Percentiles rank a stretch among this genome's conserved stretches.
Evolutionary conservation across 129 eudicot species (phyloP).

Genomic region (Tanacetum coccineum): DNA sequence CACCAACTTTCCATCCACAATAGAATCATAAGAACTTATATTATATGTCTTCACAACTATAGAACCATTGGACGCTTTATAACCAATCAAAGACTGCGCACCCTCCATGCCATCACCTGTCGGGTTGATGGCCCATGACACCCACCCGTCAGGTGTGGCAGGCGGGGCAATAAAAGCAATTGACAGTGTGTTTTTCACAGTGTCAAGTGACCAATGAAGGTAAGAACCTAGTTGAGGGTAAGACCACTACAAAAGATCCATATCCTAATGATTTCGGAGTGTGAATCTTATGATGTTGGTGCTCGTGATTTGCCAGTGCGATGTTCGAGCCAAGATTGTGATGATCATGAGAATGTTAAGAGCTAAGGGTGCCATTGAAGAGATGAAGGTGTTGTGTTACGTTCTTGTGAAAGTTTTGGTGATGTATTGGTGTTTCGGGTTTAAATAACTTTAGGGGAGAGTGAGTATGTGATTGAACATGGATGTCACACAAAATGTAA

Average conservation of each 20-base stretch:
- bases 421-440: not conserved
- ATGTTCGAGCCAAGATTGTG: not conserved
- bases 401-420: constrained; percentile 6
- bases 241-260: constrained; percentile 48
- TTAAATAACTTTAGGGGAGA: not conserved
- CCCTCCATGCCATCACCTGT: constrained; percentile 74
- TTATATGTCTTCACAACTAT: constrained; percentile 62
- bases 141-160: constrained; percentile 55
- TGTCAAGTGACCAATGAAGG: constrained; percentile 60
- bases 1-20: constrained; percentile 38
- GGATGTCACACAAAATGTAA: constrained; percentile 5
- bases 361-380: constrained; percentile 33
- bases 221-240: constrained; percentile 47
- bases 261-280: no score
- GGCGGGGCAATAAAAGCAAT: constrained; percentile 64
- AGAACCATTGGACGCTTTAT: constrained; percentile 33
- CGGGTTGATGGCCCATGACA: constrained; percentile 87
- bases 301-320: constrained; percentile 39
- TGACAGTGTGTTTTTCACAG: constrained; percentile 35
- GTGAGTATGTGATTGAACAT: constrained; percentile 15
- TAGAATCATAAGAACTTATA: constrained; percentile 36
- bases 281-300: constrained; percentile 55
- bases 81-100: constrained; percentile 57
- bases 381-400: not conserved
- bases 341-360: constrained; percentile 16